phyloP scores from a whole-genome alignment of 495 filamentous ascomycete genomes.

The Lichenothelia convexa region DNA sequence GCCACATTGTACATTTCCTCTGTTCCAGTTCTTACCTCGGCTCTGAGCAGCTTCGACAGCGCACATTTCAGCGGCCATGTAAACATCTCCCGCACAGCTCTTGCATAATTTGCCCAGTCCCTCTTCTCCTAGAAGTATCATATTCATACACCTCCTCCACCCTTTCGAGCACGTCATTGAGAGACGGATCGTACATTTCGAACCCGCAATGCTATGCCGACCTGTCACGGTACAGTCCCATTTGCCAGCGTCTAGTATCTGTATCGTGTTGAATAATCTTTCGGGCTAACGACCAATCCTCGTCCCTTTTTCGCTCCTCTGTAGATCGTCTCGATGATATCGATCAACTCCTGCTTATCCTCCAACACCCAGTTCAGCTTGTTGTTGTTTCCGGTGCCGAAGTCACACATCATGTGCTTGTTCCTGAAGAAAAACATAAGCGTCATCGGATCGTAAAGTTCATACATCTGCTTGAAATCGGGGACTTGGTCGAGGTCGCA shows the following conservation, averaged over 20 bases:
- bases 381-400: conserved; percentile 97
- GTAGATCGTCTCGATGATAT: conserved; percentile 97
- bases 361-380: conserved; percentile 94
- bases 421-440: conserved; percentile 90
- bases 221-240: no score
- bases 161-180: no score
- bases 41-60: no score
- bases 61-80: no score
- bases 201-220: no score
- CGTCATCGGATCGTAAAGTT: conserved; percentile 42
- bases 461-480: conserved; percentile 93
- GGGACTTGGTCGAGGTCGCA: conserved; percentile 93
- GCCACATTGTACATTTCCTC: no score
- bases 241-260: conserved; percentile 43
- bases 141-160: no score
- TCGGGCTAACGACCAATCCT: conserved; percentile 89
- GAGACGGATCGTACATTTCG: no score
- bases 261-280: conserved; percentile 78
- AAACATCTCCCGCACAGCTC: no score
- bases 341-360: conserved; percentile 96
- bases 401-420: conserved; percentile 98
- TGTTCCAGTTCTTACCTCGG: no score
- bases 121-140: no score
- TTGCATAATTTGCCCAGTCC: no score
- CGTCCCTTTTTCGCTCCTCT: conserved; percentile 92